Conservation (phyloP, 73 alveolate species). For the Paramecium biaurelia region DNA sequence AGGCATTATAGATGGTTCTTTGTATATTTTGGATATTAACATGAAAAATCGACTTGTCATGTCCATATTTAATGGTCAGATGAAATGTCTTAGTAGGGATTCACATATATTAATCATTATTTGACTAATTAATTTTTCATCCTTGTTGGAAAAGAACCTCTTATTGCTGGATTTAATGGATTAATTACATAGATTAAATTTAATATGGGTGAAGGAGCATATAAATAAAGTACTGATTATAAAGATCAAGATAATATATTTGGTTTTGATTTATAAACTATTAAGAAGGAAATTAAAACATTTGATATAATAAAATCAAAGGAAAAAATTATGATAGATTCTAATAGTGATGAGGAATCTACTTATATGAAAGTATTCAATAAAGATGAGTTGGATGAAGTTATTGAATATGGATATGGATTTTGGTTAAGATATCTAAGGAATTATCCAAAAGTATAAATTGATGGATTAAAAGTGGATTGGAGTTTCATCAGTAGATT, state of each 20-base stretch:
- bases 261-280: background rate
- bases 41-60: background rate
- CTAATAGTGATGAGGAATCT: background rate
- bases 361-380: background rate
- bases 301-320: background rate
- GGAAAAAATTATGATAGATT: background rate
- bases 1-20: conserved; percentile 22
- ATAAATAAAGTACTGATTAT: background rate
- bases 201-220: conserved; percentile 45
- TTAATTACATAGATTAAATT: background rate
- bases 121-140: background rate
- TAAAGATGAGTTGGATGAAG: background rate
- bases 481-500: conserved; percentile 31
- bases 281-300: background rate
- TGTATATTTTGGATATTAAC: conserved; percentile 15
- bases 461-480: background rate
- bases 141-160: background rate
- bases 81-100: background rate
- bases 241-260: background rate
- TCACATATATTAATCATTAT: background rate
- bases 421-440: conserved; percentile 23
- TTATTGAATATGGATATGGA: conserved; percentile 42
- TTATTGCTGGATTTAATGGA: background rate
- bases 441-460: background rate
- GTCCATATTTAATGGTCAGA: conserved; percentile 1